Conservation (phyloP, 2,329 filamentous ascomycete species). For the Pestalotiopsis sp. region DNA sequence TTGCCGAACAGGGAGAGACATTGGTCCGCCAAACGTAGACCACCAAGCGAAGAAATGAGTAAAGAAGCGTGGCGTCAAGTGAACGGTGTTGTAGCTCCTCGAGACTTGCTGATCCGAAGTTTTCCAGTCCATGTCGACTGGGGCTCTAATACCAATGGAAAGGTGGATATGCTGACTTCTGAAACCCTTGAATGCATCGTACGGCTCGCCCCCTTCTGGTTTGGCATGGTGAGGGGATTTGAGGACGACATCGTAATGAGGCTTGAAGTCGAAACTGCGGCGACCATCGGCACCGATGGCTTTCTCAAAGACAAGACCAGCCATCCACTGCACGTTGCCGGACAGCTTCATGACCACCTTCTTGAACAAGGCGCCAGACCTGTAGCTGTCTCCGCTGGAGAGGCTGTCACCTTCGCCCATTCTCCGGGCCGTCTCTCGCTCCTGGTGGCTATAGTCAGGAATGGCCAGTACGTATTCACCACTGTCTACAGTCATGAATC, state of each 20-base stretch:
- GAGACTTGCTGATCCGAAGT: constrained; percentile 75
- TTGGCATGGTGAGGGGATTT: constrained; percentile 79
- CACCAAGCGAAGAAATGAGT: constrained; percentile 99
- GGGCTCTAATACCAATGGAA: constrained; percentile 87
- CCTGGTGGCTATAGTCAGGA: constrained; percentile 89
- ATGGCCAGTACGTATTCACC: constrained; percentile 94
- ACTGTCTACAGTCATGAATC: constrained; percentile 94
- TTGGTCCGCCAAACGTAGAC: constrained; percentile 92
- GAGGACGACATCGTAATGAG: constrained; percentile 88
- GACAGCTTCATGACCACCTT: constrained; percentile 99
- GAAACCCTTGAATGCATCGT: constrained; percentile 97
- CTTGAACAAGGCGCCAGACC: constrained; percentile 84
- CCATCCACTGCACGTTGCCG: constrained; percentile 90
- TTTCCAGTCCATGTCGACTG: constrained; percentile 84
- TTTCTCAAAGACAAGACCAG: constrained; percentile 89
- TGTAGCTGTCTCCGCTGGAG: constrained; percentile 65
- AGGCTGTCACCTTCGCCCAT: constrained; percentile 60
- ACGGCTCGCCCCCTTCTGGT: constrained; percentile 57
- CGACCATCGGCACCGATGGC: constrained; percentile 69
- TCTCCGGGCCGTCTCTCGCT: constrained; percentile 63
- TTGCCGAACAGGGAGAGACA: constrained; percentile 93
- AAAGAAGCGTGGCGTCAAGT: constrained; percentile 93
- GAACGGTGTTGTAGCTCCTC: constrained; percentile 93
- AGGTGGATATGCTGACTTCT: constrained; percentile 95
- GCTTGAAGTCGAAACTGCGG: constrained; percentile 85